phyloP scores from a whole-genome alignment of 2,329 filamentous ascomycete species.

The Beauveria medogensis region DNA sequence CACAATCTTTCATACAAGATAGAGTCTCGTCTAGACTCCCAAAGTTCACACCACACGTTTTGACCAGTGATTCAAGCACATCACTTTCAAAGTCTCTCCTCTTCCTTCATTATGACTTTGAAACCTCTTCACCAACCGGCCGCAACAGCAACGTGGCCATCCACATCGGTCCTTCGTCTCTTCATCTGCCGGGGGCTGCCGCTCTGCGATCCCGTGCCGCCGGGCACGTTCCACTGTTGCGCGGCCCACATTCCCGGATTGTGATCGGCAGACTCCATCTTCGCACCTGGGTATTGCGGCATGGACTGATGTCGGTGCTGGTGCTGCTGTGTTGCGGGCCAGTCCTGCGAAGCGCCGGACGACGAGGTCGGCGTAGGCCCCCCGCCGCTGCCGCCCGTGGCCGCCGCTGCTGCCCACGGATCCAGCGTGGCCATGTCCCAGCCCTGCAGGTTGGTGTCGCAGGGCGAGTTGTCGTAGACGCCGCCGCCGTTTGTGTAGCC shows the following conservation, averaged over 20 bases:
- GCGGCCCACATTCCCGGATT: slow-evolving; percentile 26
- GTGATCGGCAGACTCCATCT: slow-evolving; percentile 25
- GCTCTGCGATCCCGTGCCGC: slow-evolving; percentile 13
- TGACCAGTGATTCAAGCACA: background rate
- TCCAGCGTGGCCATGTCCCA: slow-evolving; percentile 32
- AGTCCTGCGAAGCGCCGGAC: slow-evolving; percentile 22
- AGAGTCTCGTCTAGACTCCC: background rate
- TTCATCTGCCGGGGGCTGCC: slow-evolving; percentile 30
- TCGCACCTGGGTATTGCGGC: slow-evolving; percentile 12
- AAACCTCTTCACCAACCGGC: slow-evolving; percentile 14
- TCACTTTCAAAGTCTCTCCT: too few species aligned
- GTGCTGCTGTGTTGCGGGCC: slow-evolving; percentile 15
- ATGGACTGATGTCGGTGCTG: background rate
- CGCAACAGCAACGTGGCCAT: slow-evolving; percentile 25
- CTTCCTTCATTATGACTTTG: background rate
- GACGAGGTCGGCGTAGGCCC: slow-evolving; percentile 15
- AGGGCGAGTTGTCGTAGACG: slow-evolving; percentile 27
- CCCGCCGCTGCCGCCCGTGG: slow-evolving; percentile 10
- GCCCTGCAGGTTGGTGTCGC: slow-evolving; percentile 25
- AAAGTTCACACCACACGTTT: background rate
- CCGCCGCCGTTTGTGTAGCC: slow-evolving; percentile 26
- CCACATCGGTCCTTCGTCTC: slow-evolving; percentile 27
- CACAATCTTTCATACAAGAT: background rate
- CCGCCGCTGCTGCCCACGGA: slow-evolving; percentile 22
- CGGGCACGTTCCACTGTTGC: slow-evolving; percentile 15